phyloP scores from a whole-genome alignment of 352 stramenopile genomes.

The Phytophthora cryptogea region DNA sequence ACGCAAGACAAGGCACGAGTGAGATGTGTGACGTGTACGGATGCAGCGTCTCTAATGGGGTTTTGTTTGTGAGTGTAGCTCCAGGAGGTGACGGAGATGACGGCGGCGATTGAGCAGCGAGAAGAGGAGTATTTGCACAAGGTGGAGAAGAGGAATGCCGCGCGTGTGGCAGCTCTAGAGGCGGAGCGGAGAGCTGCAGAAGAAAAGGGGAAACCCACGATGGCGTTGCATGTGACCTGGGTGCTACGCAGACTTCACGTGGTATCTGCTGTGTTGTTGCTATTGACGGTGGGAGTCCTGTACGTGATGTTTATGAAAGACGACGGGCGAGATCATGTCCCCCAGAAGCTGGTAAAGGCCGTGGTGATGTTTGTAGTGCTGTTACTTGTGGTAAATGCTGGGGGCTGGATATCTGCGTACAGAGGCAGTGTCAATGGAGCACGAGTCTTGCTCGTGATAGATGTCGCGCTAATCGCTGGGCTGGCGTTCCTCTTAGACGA shows the following conservation, averaged over 20 bases:
- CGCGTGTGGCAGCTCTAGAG: slow-evolving; percentile 16
- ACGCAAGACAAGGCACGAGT: slow-evolving; percentile 48
- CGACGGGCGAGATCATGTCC: slow-evolving; percentile 3
- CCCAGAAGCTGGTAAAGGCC: slow-evolving; percentile 4
- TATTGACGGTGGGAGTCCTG: slow-evolving; percentile 13
- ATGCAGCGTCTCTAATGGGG: neutral
- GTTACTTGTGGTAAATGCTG: slow-evolving; percentile 22
- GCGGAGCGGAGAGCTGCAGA: slow-evolving; percentile 10
- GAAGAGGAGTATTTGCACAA: slow-evolving; percentile 59
- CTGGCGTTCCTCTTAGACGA: slow-evolving; percentile 38
- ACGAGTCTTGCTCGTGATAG: slow-evolving; percentile 19
- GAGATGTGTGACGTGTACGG: slow-evolving; percentile 11
- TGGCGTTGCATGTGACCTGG: slow-evolving; percentile 27
- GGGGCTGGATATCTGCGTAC: slow-evolving; percentile 27
- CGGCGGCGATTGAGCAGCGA: slow-evolving; percentile 42
- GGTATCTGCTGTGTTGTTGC: slow-evolving; percentile 24
- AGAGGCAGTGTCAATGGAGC: slow-evolving; percentile 25
- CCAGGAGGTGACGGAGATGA: slow-evolving; percentile 49
- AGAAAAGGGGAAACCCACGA: slow-evolving; percentile 17
- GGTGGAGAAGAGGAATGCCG: slow-evolving; percentile 39
- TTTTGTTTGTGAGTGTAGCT: slow-evolving; percentile 35
- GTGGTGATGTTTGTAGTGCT: neutral
- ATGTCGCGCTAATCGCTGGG: slow-evolving; percentile 8
- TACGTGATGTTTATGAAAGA: slow-evolving; percentile 11
- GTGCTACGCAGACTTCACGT: slow-evolving; percentile 37